Percentiles rank a stretch among this genome's conserved stretches.
These are phyloP conservation scores for Fusarium nematophilum DNA, from an alignment of 2,329 filamentous ascomycete species.

Conservation along the genomic window DNA sequence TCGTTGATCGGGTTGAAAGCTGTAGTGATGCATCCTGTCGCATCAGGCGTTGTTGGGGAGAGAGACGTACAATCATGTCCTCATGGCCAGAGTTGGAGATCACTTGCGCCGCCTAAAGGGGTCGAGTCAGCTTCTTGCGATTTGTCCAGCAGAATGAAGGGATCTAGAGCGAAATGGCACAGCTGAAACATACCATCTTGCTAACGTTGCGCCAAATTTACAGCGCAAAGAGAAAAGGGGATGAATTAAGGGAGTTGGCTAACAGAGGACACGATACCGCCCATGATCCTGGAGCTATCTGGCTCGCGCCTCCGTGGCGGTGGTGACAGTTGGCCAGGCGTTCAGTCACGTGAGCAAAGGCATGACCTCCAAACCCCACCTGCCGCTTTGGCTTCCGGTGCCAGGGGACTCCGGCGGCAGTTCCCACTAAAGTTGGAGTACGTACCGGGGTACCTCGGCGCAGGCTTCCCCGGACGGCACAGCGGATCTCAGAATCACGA, in stretches of 20 bases:
- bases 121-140: constrained; percentile 43
- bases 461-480: constrained; percentile 41
- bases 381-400: constrained; percentile 33
- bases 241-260: constrained; percentile 35
- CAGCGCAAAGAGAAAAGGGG: constrained; percentile 26
- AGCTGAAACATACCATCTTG: constrained; percentile 40
- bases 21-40: constrained; percentile 8
- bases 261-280: constrained; percentile 46
- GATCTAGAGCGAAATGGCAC: not conserved
- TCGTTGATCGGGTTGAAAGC: constrained; percentile 2
- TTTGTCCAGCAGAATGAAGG: not conserved
- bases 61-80: constrained; percentile 95
- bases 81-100: constrained; percentile 75
- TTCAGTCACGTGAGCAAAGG: constrained; percentile 34
- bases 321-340: constrained; percentile 45
- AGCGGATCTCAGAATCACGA: constrained; percentile 39
- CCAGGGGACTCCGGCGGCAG: not conserved
- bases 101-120: constrained; percentile 55
- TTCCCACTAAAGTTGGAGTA: constrained; percentile 7
- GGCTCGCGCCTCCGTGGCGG: constrained; percentile 31
- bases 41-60: not conserved
- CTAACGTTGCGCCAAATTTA: constrained; percentile 23
- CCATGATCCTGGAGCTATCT: constrained; percentile 41
- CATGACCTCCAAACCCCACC: constrained; percentile 39
- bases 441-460: constrained; percentile 37